Base-by-base conservation (phyloP, 2,329 filamentous ascomycete species). In the Diaporthe sp. region DNA sequence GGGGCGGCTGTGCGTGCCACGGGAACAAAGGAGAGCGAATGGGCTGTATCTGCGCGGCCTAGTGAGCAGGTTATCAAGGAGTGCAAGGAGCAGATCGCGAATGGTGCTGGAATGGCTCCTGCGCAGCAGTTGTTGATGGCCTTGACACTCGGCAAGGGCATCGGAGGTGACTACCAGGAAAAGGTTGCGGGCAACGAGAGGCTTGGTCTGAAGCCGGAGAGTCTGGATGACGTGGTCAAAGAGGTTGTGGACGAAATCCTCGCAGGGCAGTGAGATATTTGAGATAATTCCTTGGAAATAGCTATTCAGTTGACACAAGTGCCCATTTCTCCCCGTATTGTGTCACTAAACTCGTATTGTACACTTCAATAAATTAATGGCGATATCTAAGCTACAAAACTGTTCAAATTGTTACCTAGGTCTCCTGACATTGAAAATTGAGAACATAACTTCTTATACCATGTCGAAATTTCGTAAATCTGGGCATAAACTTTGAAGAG, bases 1-100 rank as follows among this genome's bases (percentile, higher is more conserved):
- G 80, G 77, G 6, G 82, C 83, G 68, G 84, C 81, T 34, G 78
- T 82, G 75, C 80, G 80, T 9, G 83, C 81, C 49, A 83, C 82
- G 34, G 81, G 80, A 4, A 81, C 81, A 13, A 80, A 77, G 60
- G 61, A 65, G 42, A 34, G 42, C 4, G 61, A 65, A 20, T 65
- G 61, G 61, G 25, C 13, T 49, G 61, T 49, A 4, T 65, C 61
- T 15, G 42, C 61, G 25, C 20, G 25, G 9, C 61, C 61, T 34
- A 65, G 61, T 20, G 61, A 49, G 42, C 25, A 65, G 4, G 39
- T 65, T 1, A 34, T 65, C 42, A 49, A 34, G 61, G 61, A 65
- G 17, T 47, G 39, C 5, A 49, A 65, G 42, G 39, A 65, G 42
- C 25, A 49, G 42, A 47, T 65, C 13, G 61, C 61, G 17, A 65